phyloP scores from a whole-genome alignment of 768 basidiomycete species.

The Xerocomus brunneocitrinus region DNA sequence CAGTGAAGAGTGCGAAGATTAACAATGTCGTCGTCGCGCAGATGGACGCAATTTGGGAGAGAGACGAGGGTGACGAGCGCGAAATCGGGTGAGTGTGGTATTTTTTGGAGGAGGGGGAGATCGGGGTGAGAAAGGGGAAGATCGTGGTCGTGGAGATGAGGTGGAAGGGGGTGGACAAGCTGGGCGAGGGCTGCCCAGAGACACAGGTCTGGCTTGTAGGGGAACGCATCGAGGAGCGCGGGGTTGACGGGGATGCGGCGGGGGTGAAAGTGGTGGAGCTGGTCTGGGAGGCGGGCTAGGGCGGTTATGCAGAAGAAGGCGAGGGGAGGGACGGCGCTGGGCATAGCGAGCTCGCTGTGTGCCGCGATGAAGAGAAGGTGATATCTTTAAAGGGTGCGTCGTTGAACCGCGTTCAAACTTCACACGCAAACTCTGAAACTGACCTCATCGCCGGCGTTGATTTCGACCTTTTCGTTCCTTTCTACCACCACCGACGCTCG shows the following conservation, averaged over 20 bases:
- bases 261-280: constrained; percentile 33
- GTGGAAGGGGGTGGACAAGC: constrained; percentile 52
- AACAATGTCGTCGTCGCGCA: constrained; percentile 55
- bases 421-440: constrained; percentile 13
- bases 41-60: constrained; percentile 48
- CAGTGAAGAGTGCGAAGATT: constrained; percentile 48
- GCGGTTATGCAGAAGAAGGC: constrained; percentile 45
- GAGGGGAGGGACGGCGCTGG: constrained; percentile 44
- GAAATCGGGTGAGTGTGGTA: constrained; percentile 53
- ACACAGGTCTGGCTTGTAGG: constrained; percentile 43
- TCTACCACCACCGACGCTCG: constrained; percentile 17
- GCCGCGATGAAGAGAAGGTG: not conserved
- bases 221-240: constrained; percentile 39
- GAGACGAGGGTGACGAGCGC: constrained; percentile 63
- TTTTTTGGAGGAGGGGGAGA: constrained; percentile 52
- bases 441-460: constrained; percentile 28
- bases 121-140: constrained; percentile 53
- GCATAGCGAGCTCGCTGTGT: constrained; percentile 2
- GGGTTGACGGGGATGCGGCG: constrained; percentile 32
- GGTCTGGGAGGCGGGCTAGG: constrained; percentile 42
- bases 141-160: constrained; percentile 26
- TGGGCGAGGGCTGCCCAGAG: constrained; percentile 63
- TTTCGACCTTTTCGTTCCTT: constrained; percentile 4
- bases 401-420: constrained; percentile 2
- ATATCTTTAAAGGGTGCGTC: not conserved